Base-by-base conservation (phyloP, 2,329 filamentous ascomycete species). In the Aspergillus pseudoterreus region DNA sequence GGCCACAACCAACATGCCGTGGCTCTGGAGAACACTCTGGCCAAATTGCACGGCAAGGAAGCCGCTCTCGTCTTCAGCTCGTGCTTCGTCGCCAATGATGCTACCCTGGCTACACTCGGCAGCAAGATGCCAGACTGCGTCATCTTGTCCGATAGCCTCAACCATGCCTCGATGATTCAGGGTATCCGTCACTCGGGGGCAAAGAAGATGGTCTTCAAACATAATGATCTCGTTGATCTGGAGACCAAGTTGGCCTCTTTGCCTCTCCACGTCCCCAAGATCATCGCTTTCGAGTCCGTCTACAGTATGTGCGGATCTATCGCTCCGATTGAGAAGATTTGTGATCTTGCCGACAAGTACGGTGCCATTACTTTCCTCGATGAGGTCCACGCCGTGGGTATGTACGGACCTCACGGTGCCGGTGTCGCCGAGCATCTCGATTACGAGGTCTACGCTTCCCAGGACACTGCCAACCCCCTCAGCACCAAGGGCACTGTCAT, bases 261-360 rank as follows among this genome's bases (percentile, higher is more conserved):
- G 39, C 91, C 92, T 0, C 76, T 88, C 1, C 82, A 94, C 54
- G 83, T 89, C 33, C 94, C 94, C 52, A 99, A 99, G 79, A 96
- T 99, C 60, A 99, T 99, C 59, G 94, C 94, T 2, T 99, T 97
- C 59, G 94, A 99, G 75, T 96, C 91, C 27, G 94, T 99, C 3
- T 99, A 99, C 77, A 96, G 91, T 78, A 99, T 99, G 94, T 99
- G 94, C 69, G 94, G 94, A 57, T 96, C 91, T 14, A 90, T 99
- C 68, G 94, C 91, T 0, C 94, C 94, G 0, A 99, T 99, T 62
- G 90, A 92, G 74, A 87, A 87, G 67, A 97, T 99, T 56, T 97
- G 92, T 71, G 91, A 99, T 69, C 78, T 99, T 49, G 92, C 94
- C 9, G 92, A 97, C 57, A 96, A 96, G 78, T 99, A 99, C 70